Percentiles rank a stretch among this genome's conserved stretches.
Evolutionary conservation across 345 rosid genomes (phyloP).

Genomic region (Tarenaya hassleriana): DNA sequence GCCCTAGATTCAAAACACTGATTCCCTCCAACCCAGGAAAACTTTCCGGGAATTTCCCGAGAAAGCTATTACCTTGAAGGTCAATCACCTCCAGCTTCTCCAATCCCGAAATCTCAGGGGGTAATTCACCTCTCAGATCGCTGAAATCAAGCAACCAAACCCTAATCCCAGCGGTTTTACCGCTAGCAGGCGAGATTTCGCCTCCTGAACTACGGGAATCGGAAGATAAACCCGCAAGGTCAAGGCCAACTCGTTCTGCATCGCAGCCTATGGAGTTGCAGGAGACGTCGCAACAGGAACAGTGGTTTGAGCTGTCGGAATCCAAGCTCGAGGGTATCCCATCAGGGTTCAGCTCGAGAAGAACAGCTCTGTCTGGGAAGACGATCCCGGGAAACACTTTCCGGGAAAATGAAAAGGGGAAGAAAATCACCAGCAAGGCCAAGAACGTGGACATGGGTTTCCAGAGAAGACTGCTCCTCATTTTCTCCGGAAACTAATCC

Average conservation of each 20-base stretch:
- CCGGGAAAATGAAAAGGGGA: slow-evolving; percentile 23
- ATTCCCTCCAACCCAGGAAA: slow-evolving; percentile 26
- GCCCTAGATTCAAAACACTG: slow-evolving; percentile 35
- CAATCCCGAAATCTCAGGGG: slow-evolving; percentile 37
- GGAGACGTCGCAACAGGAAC: slow-evolving; percentile 45
- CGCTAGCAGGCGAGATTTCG: slow-evolving; percentile 31
- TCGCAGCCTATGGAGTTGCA: slow-evolving; percentile 39
- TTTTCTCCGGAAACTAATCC: slow-evolving; percentile 10
- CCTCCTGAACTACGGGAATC: slow-evolving; percentile 28
- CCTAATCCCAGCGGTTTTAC: slow-evolving; percentile 34
- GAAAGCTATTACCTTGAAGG: slow-evolving; percentile 39
- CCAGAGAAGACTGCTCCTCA: slow-evolving; percentile 6
- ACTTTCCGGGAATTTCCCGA: slow-evolving; percentile 22
- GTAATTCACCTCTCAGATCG: slow-evolving; percentile 37
- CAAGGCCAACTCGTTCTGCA: slow-evolving; percentile 7
- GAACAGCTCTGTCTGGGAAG: slow-evolving; percentile 17
- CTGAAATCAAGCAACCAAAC: slow-evolving; percentile 44
- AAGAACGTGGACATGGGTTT: slow-evolving; percentile 12
- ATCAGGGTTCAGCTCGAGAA: slow-evolving; percentile 39
- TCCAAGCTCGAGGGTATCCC: slow-evolving; percentile 42
- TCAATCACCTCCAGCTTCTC: slow-evolving; percentile 37
- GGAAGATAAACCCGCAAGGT: slow-evolving; percentile 20
- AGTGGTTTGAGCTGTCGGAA: slow-evolving; percentile 27
- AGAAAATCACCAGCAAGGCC: slow-evolving; percentile 20
- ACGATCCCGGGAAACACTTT: slow-evolving; percentile 13